Conservation (phyloP, 768 basidiomycete genomes). For the Mycena kentingensis region DNA sequence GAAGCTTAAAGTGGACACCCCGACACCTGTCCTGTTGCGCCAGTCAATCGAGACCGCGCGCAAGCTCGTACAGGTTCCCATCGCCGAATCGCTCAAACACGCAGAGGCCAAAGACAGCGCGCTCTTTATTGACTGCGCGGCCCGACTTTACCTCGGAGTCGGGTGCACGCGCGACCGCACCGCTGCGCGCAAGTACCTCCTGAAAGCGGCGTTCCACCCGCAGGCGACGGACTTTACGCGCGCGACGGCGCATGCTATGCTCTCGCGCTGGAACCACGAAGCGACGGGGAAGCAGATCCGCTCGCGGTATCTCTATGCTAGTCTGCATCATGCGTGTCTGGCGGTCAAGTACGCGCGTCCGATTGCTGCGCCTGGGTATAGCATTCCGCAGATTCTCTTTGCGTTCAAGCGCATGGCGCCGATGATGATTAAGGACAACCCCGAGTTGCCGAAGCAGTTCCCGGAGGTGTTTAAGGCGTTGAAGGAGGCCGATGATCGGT, state of each 20-base stretch:
- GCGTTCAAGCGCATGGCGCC: background rate
- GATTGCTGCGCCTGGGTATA: constrained; percentile 1
- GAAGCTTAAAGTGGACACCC: background rate
- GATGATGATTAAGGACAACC: constrained; percentile 7
- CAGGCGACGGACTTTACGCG: background rate
- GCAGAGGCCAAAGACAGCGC: background rate
- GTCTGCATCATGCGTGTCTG: constrained; percentile 6
- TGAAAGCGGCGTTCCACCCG: constrained; percentile 8
- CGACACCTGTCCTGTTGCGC: background rate
- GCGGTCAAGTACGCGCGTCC: constrained; percentile 3
- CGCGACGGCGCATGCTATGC: constrained; percentile 6
- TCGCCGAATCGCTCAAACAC: background rate
- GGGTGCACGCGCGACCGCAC: background rate
- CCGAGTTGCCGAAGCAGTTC: background rate
- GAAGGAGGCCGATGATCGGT: background rate
- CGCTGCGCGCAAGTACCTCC: background rate
- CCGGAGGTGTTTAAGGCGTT: background rate
- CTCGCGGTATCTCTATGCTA: constrained; percentile 7
- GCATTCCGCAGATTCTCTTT: background rate
- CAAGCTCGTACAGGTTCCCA: background rate
- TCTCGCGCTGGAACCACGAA: constrained; percentile 2
- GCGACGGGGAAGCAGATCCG: background rate
- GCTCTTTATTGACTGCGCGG: background rate
- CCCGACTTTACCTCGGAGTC: constrained; percentile 4
- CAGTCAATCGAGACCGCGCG: background rate